Evolutionary conservation across 495 filamentous ascomycete genomes (phyloP), one percentile per base, ranked within the genome.

Genomic region (Penicillium nucicola): DNA sequence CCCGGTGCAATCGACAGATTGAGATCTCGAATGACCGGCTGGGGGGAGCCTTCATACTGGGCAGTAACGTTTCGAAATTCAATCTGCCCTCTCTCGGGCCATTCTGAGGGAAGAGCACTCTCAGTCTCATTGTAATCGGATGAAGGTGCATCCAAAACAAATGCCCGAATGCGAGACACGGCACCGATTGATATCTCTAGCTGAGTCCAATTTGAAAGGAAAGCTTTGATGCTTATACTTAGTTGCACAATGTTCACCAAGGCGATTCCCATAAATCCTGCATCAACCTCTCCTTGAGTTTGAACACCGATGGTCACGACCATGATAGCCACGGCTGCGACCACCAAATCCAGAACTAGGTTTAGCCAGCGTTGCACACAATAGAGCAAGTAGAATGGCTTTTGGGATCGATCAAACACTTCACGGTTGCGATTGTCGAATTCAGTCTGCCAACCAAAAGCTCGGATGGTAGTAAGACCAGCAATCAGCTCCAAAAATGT

Each of bases 381-480:
- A 34, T 67, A 66, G 0, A 82, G 60, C 1, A 81, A 49, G 14
- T 75, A 80, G 40, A 63, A 66, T 1, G 75, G 71, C 15, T 54
- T 53, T 35, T 77, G 76, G 1, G 72, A 72, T 3, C 41, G 4
- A 20, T 79, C 68, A 0, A 80, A 56, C 4, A 52, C 20, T 10
- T 37, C 30, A 1, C 46, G 30, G 53, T 65, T 69, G 22, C 64
- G 57, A 0, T 57, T 11, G 3, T 50, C 41, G 17, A 61, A 62
- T 1, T 42, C 42, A 6, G n/a, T 3, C 18, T 51, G 22, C 70
- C 77, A 80, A 34, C 69, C 71, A 40, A 81, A 79, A 3, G 75
- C 64, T n/a, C 77, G 71, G 32, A 83, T 75, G 0, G 77, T 81
- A 7, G 60, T 52, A 3, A 77, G 49, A 1, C 79, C 71, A 7